Percentiles rank a stretch among this genome's conserved stretches.
Evolutionary conservation across 352 stramenopile genomes (phyloP).

Genomic region (Detonula confervacea): DNA sequence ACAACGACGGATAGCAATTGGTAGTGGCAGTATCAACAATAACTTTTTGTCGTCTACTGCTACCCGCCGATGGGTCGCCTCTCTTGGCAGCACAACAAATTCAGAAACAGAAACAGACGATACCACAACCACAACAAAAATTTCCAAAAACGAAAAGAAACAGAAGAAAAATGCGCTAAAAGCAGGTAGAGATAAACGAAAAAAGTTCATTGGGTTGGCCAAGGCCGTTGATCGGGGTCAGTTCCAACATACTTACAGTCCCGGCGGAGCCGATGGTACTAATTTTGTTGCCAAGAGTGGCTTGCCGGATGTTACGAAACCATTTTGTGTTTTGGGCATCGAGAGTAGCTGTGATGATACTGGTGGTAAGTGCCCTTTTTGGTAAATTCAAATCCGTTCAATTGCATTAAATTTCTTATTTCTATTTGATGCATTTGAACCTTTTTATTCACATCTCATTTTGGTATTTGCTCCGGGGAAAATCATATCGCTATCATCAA

Average conservation of each 20-base stretch:
- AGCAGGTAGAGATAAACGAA: constrained; percentile 59
- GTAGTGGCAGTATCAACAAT: too few relatives aligned
- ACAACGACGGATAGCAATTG: too few relatives aligned
- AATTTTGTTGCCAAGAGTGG: constrained; percentile 73
- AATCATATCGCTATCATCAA: constrained; percentile 45
- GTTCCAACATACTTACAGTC: constrained; percentile 68
- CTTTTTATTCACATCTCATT: too few relatives aligned
- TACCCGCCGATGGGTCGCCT: background rate
- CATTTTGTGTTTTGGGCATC: constrained; percentile 91
- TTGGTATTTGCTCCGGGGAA: too few relatives aligned
- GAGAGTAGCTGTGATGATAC: constrained; percentile 97
- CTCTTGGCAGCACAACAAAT: constrained; percentile 9
- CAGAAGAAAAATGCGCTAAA: constrained; percentile 8
- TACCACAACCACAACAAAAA: background rate
- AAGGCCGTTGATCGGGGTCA: constrained; percentile 83
- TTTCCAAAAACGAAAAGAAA: background rate
- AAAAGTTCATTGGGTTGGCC: constrained; percentile 74
- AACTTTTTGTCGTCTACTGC: too few relatives aligned
- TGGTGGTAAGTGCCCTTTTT: constrained; percentile 43
- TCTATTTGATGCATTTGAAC: too few relatives aligned
- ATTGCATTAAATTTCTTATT: too few relatives aligned
- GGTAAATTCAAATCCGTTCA: background rate
- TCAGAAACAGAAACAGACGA: constrained; percentile 3
- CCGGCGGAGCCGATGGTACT: constrained; percentile 51
- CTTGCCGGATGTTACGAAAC: constrained; percentile 54